phyloP scores from a whole-genome alignment of 495 filamentous ascomycete species.

The Gamarada debralockiae region DNA sequence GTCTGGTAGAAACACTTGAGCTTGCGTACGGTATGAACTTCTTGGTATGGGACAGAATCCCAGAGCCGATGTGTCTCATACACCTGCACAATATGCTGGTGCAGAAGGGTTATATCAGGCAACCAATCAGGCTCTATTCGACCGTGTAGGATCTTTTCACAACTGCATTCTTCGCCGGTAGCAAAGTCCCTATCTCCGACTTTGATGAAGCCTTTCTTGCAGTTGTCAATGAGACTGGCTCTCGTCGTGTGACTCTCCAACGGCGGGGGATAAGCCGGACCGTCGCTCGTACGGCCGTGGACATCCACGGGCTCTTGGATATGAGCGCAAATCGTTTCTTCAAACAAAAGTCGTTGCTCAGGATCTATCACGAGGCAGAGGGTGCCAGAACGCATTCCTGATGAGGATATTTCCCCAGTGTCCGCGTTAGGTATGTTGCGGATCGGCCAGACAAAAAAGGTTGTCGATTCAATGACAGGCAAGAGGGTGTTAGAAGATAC shows the following conservation, averaged over 20 bases:
- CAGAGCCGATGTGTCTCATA: slow-evolving; percentile 31
- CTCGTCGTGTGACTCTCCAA: slow-evolving; percentile 5
- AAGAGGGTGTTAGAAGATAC: slow-evolving; percentile 26
- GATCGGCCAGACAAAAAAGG: slow-evolving; percentile 24
- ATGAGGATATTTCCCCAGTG: slow-evolving; percentile 23
- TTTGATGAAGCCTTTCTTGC: slow-evolving; percentile 20
- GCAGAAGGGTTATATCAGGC: slow-evolving; percentile 31
- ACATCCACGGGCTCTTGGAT: slow-evolving; percentile 5
- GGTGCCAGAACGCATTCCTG: slow-evolving; percentile 28
- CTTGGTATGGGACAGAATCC: slow-evolving; percentile 30
- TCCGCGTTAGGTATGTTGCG: slow-evolving; percentile 22
- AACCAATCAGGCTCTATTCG: slow-evolving; percentile 26
- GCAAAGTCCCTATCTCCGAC: slow-evolving; percentile 28
- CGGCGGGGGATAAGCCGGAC: background rate
- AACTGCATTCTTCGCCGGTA: slow-evolving; percentile 27
- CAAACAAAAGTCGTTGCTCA: slow-evolving; percentile 28
- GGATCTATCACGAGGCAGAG: slow-evolving; percentile 23
- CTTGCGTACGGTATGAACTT: slow-evolving; percentile 30
- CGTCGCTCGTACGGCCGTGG: background rate
- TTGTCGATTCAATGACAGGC: slow-evolving; percentile 26
- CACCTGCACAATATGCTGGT: slow-evolving; percentile 47
- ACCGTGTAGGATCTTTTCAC: slow-evolving; percentile 18
- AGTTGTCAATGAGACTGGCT: background rate
- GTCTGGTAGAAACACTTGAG: slow-evolving; percentile 37
- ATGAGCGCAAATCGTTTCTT: slow-evolving; percentile 26